A percentile compares a stretch with the other conserved stretches of the same genome.
Conservation (phyloP, 176 grass and related monocot genomes). For the Oryza meridionalis region DNA sequence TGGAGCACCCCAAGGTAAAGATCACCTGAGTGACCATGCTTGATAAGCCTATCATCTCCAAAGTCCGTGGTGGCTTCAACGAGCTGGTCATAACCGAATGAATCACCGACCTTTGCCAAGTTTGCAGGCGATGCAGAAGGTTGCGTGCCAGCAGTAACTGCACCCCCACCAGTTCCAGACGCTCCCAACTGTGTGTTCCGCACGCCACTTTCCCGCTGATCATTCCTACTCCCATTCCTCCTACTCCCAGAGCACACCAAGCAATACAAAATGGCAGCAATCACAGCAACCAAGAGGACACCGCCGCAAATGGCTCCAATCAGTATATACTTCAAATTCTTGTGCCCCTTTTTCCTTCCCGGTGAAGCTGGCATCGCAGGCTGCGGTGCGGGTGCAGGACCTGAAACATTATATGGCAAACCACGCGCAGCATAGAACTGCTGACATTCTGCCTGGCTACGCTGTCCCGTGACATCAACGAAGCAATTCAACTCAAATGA, state of each 20-base stretch:
- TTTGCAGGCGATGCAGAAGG: conserved; percentile 45
- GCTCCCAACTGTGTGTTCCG: conserved; percentile 14
- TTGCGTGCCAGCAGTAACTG: conserved; percentile 41
- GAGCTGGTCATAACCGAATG: conserved; percentile 72
- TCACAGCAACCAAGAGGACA: conserved; percentile 47
- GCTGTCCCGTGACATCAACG: conserved; percentile 53
- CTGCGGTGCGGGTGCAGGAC: conserved; percentile 13
- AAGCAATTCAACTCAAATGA: conserved; percentile 70
- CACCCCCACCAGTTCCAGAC: conserved; percentile 1
- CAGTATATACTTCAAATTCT: conserved; percentile 83
- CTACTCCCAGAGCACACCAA: conserved; percentile 39
- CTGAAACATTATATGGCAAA: conserved; percentile 44
- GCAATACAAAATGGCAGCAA: conserved; percentile 51
- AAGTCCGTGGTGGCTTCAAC: conserved; percentile 57
- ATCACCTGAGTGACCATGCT: conserved; percentile 75
- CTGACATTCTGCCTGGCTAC: conserved; percentile 54
- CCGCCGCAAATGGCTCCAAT: conserved; percentile 72
- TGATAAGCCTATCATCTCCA: conserved; percentile 72
- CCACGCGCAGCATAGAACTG: conserved; percentile 62
- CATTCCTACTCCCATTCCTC: conserved; percentile 26
- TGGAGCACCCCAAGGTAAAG: conserved; percentile 74
- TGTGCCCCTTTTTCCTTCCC: conserved; percentile 42
- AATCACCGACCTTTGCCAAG: conserved; percentile 69
- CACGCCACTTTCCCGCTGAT: conserved; percentile 38
- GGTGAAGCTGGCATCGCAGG: conserved; percentile 22